Conservation (phyloP, 139 green algal species). For the Raphidocelis subcapitata region DNA sequence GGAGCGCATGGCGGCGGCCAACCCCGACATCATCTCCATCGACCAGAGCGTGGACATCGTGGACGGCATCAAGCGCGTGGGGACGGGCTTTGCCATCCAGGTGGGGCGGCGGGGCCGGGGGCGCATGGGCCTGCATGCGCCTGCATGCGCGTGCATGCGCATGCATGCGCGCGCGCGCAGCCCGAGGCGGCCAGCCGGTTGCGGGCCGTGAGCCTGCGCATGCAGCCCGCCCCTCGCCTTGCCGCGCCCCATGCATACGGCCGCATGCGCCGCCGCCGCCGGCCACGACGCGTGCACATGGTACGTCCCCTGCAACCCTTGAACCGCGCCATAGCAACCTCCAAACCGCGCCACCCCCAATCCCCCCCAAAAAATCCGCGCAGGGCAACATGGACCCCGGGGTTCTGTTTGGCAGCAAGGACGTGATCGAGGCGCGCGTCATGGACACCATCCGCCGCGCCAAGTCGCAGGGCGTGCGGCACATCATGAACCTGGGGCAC, state of each 20-base stretch:
- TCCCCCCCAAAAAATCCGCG: not conserved
- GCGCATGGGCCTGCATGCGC: not conserved
- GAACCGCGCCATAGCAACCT: too few relatives aligned
- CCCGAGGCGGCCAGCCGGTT: too few relatives aligned
- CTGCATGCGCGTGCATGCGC: not conserved
- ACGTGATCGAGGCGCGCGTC: conserved; percentile 77
- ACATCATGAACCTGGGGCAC: conserved; percentile 96
- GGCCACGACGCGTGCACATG: too few relatives aligned
- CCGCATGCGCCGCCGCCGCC: too few relatives aligned
- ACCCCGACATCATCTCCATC: conserved; percentile 84
- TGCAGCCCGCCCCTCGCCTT: too few relatives aligned
- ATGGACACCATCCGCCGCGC: conserved; percentile 73
- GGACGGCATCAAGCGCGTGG: conserved; percentile 81
- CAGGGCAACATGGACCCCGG: conserved; percentile 95
- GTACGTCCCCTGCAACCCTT: too few relatives aligned
- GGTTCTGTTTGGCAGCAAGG: conserved; percentile 83
- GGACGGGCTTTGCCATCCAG: conserved; percentile 82
- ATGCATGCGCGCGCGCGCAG: too few relatives aligned
- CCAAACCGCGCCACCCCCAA: too few relatives aligned
- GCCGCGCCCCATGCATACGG: too few relatives aligned
- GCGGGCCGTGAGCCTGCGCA: too few relatives aligned
- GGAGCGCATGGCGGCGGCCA: conserved; percentile 89
- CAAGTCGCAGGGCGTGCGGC: conserved; percentile 60
- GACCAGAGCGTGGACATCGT: conserved; percentile 82
- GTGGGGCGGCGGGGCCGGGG: too few relatives aligned